A percentile compares a stretch with the other conserved stretches of the same genome.
Evolutionary conservation across 2,329 filamentous ascomycete genomes (phyloP).

Genomic region (Trichoderma oligosporum): DNA sequence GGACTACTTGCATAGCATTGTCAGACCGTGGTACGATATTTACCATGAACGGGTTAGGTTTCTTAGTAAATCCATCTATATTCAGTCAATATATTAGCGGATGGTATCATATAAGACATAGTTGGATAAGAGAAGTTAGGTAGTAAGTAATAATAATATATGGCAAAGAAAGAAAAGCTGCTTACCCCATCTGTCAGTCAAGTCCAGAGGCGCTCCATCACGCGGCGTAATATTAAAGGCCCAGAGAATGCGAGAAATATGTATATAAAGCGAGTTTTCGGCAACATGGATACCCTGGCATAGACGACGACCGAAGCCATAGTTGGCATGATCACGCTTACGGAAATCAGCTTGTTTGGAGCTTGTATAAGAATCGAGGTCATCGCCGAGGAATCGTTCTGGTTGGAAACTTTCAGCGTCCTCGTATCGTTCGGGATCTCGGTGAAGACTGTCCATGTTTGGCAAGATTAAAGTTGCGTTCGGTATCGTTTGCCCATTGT

Average conservation of each 20-base stretch:
- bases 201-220: background rate
- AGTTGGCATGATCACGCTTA: conserved; percentile 51
- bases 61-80: background rate
- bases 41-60: background rate
- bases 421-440: background rate
- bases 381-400: conserved; percentile 26
- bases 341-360: conserved; percentile 30
- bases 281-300: conserved; percentile 57
- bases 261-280: conserved; percentile 45
- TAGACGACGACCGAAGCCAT: conserved; percentile 53
- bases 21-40: background rate
- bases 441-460: background rate
- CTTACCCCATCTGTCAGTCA: background rate
- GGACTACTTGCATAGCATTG: background rate
- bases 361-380: conserved; percentile 30
- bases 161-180: background rate
- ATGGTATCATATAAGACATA: background rate
- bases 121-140: background rate
- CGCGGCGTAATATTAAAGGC: conserved; percentile 38
- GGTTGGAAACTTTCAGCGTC: conserved; percentile 3
- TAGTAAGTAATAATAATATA: background rate
- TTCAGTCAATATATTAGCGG: conserved; percentile 20
- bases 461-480: background rate
- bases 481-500: background rate
- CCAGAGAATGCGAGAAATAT: conserved; percentile 47